Evolutionary conservation across 2,329 filamentous ascomycete species (phyloP).

Genomic region (Diaporthe citriasiana): DNA sequence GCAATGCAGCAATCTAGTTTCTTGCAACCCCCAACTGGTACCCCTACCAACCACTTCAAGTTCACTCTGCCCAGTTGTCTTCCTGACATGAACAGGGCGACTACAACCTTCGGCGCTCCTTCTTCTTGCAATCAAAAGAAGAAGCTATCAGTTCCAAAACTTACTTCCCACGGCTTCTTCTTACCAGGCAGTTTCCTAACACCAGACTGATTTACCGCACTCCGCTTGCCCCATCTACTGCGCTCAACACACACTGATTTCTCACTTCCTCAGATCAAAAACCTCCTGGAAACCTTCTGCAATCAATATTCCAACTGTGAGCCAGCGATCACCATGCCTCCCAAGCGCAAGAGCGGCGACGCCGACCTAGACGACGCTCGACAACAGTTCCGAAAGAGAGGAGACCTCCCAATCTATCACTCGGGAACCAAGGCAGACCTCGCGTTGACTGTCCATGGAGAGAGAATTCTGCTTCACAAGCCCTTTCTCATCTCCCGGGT

Average conservation of each 20-base stretch:
- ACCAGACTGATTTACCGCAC: too few species aligned
- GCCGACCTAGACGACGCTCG: background rate
- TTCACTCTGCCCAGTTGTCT: background rate
- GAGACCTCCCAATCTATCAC: background rate
- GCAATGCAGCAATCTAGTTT: background rate
- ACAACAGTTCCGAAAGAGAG: background rate
- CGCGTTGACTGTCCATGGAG: background rate
- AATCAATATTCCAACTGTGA: background rate
- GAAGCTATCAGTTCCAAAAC: too few species aligned
- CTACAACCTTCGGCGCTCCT: accelerated
- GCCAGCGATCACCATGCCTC: background rate
- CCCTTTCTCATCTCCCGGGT: background rate
- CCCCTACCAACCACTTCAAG: background rate
- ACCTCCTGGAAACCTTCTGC: background rate
- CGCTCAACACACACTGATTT: too few species aligned
- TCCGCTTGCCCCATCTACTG: too few species aligned
- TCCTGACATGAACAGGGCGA: accelerated
- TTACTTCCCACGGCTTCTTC: too few species aligned
- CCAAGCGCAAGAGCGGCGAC: background rate
- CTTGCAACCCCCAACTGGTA: background rate
- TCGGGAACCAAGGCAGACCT: background rate
- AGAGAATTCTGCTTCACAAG: background rate
- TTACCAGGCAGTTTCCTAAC: too few species aligned
- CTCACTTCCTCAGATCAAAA: too few species aligned
- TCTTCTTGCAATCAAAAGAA: too few species aligned